Conservation (phyloP, 2,329 filamentous ascomycete species). For the Penicillium sp. region DNA sequence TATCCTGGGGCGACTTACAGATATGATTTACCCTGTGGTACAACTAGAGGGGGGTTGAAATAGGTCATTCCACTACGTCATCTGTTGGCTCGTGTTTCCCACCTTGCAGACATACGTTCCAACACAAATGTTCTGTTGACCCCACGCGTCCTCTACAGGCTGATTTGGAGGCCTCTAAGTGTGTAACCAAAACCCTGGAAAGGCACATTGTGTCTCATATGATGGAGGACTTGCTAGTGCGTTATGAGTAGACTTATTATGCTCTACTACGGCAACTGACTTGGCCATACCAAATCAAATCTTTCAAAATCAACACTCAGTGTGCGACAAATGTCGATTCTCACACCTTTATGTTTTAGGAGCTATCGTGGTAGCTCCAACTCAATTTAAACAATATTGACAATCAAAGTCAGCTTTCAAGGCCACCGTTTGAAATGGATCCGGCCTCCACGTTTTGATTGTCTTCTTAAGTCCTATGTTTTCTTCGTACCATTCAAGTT, state of each 20-base stretch:
- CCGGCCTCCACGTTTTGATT: background rate
- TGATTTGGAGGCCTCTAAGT: no score
- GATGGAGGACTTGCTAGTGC: background rate
- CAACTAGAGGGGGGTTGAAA: no score
- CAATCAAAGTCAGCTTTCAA: background rate
- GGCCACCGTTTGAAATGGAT: background rate
- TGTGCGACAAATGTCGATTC: background rate
- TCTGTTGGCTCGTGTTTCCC: background rate
- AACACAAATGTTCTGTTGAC: background rate
- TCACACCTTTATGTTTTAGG: no score
- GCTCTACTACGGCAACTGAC: background rate
- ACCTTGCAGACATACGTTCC: background rate
- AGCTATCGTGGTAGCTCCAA: fast-evolving
- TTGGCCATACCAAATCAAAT: background rate
- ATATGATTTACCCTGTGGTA: background rate
- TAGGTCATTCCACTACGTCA: background rate
- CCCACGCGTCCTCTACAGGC: background rate
- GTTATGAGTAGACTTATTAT: background rate
- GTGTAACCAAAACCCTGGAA: no score
- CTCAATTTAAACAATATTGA: background rate
- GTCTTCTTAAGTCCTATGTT: background rate
- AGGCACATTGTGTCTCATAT: no score
- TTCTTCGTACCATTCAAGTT: background rate
- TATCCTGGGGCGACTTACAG: no score
- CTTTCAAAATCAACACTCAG: background rate